phyloP scores from a whole-genome alignment of 768 basidiomycete species.

The Boletus vermiculosoides region DNA sequence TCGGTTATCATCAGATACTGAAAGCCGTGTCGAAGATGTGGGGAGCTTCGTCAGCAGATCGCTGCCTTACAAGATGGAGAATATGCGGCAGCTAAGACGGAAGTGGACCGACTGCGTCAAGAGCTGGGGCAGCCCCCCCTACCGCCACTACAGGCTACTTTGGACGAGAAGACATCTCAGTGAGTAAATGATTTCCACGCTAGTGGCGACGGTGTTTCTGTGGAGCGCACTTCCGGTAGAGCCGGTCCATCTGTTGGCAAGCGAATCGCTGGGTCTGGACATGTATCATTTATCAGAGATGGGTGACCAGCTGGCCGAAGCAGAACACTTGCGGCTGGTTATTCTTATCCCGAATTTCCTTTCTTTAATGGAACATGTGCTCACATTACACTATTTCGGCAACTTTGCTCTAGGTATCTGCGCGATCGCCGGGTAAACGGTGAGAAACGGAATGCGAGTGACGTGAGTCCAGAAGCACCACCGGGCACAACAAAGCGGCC shows the following conservation, averaged over 20 bases:
- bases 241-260: background rate
- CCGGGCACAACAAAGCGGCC: slow-evolving; percentile 46
- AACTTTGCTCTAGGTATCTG: slow-evolving; percentile 46
- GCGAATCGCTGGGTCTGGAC: slow-evolving; percentile 4
- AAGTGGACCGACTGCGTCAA: slow-evolving; percentile 71
- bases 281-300: background rate
- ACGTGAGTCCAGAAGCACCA: slow-evolving; percentile 31
- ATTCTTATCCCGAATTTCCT: slow-evolving; percentile 1
- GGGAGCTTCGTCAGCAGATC: slow-evolving; percentile 67
- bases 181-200: slow-evolving; percentile 35
- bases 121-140: slow-evolving; percentile 77
- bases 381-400: slow-evolving; percentile 14
- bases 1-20: slow-evolving; percentile 5
- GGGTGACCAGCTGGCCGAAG: background rate
- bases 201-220: slow-evolving; percentile 3
- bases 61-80: slow-evolving; percentile 68
- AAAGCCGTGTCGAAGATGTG: slow-evolving; percentile 45
- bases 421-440: slow-evolving; percentile 61
- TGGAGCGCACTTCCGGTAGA: background rate
- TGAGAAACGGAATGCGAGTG: slow-evolving; percentile 31
- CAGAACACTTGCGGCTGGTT: background rate
- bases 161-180: slow-evolving; percentile 67
- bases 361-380: slow-evolving; percentile 11
- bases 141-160: slow-evolving; percentile 65
- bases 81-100: slow-evolving; percentile 68